A percentile compares a stretch with the other conserved stretches of the same genome.
These are phyloP conservation scores for Alternaria sp. DNA, from an alignment of 2,329 filamentous ascomycete species.

Conservation along the genomic window DNA sequence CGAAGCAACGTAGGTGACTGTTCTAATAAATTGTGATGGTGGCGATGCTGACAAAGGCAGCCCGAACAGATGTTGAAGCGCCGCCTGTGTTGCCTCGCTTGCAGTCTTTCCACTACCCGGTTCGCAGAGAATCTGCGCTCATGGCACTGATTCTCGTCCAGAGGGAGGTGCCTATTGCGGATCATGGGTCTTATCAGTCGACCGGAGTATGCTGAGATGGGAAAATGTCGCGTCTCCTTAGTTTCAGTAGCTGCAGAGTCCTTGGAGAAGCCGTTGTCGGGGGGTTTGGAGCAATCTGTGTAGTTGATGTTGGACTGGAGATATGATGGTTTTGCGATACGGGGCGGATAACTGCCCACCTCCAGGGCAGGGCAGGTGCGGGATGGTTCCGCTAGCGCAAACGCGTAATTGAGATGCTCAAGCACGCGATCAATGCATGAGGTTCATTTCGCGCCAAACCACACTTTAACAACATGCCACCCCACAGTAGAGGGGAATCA, in stretches of 20 bases:
- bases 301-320: not conserved
- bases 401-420: conserved; percentile 9
- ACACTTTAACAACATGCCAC: conserved; percentile 47
- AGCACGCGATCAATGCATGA: conserved; percentile 30
- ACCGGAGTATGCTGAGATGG: not conserved
- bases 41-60: not conserved
- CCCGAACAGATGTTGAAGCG: not conserved
- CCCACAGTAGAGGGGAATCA: conserved; percentile 51
- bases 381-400: conserved; percentile 9
- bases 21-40: not conserved
- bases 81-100: fast-evolving
- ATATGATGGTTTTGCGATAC: not conserved
- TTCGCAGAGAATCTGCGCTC: not conserved
- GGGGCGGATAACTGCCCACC: not conserved
- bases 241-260: not conserved
- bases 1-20: not conserved
- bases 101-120: fast-evolving
- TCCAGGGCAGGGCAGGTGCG: not conserved
- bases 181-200: not conserved
- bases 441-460: conserved; percentile 6
- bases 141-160: not conserved
- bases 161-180: not conserved
- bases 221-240: not conserved
- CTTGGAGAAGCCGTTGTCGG: not conserved
- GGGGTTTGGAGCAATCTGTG: not conserved